A percentile compares a stretch with the other conserved stretches of the same genome.
phyloP scores from a whole-genome alignment of 768 basidiomycete genomes.

The Pulveroboletus ravenelii region DNA sequence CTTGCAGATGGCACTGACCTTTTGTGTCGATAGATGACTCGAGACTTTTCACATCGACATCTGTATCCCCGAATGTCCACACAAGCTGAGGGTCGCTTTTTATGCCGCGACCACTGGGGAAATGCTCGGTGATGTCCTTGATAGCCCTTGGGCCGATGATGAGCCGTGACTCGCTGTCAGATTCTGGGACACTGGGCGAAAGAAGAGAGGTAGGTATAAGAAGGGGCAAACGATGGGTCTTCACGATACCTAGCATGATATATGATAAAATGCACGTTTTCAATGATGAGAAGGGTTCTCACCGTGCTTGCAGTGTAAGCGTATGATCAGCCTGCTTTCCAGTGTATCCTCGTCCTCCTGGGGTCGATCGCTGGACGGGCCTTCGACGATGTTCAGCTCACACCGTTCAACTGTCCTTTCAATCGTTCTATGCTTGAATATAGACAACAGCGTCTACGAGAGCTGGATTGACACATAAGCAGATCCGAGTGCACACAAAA shows the following conservation, averaged over 20 bases:
- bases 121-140: slow-evolving; percentile 79
- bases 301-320: slow-evolving; percentile 84
- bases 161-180: slow-evolving; percentile 55
- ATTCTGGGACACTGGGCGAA: slow-evolving; percentile 62
- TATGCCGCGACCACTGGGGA: slow-evolving; percentile 55
- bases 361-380: slow-evolving; percentile 33
- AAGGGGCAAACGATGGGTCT: slow-evolving; percentile 72
- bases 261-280: slow-evolving; percentile 8
- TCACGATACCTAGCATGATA: slow-evolving; percentile 56
- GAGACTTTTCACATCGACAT: slow-evolving; percentile 65
- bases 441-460: slow-evolving; percentile 60
- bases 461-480: neutral
- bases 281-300: slow-evolving; percentile 9
- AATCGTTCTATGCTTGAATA: slow-evolving; percentile 66
- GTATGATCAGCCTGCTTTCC: slow-evolving; percentile 68
- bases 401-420: slow-evolving; percentile 77
- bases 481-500: neutral
- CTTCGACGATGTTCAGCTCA: slow-evolving; percentile 65
- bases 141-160: slow-evolving; percentile 70
- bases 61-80: slow-evolving; percentile 70
- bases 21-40: slow-evolving; percentile 62
- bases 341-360: slow-evolving; percentile 48
- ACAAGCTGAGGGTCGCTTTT: slow-evolving; percentile 75
- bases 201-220: slow-evolving; percentile 53
- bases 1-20: slow-evolving; percentile 36